Base-by-base conservation (phyloP, 768 basidiomycete species). In the Wakefieldia striispora region DNA sequence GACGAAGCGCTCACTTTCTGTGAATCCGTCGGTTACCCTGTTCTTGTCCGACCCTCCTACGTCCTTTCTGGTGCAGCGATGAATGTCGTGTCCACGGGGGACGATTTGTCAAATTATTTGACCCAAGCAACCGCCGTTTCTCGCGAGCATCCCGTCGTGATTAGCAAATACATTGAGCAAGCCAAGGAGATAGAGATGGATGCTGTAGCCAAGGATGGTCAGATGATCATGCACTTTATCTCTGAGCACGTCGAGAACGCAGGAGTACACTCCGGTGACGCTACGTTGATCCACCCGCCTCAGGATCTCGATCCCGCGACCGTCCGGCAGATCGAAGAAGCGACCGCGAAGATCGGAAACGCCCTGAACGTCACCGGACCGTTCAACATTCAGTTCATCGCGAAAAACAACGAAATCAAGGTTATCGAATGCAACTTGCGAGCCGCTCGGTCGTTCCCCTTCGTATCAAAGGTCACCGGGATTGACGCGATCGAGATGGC, bases 111-210 rank as follows among this genome's bases (percentile, higher is more conserved):
- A 39, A 91, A 83, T 67, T 99, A 97, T 68, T 79, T 99, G 50
- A 88, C 87, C 1, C 95, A 93, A 71, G 97, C 97, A 17, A 88
- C 95, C 19, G 94, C 91, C 46, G 94, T 99, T 49, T 99, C 97
- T 37, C 85, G 91, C 40, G 92, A 95, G 29, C 91, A 97, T 62
- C 95, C 95, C 2, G 95, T 97, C 55, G 95, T 99, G 60, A 98
- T 98, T 70, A 89, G 91, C 55, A 99, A 99, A 71, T 99, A 97
- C 74, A 97, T 99, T 67, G 95, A 98, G 68, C 91, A 97, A 68
- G 97, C 97, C 26, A 98, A 99, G 77, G 97, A 99, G 73, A 99
- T 99, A 58, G 97, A 99, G 76, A 97, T 99, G 93, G 97, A 99
- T 63, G 97, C 97, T 19, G 84, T 99, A 34, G 97, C 97, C 29